A percentile compares a stretch with the other conserved stretches of the same genome.
Conservation (phyloP, 441 rosid genomes). For the Erodium texanum region DNA sequence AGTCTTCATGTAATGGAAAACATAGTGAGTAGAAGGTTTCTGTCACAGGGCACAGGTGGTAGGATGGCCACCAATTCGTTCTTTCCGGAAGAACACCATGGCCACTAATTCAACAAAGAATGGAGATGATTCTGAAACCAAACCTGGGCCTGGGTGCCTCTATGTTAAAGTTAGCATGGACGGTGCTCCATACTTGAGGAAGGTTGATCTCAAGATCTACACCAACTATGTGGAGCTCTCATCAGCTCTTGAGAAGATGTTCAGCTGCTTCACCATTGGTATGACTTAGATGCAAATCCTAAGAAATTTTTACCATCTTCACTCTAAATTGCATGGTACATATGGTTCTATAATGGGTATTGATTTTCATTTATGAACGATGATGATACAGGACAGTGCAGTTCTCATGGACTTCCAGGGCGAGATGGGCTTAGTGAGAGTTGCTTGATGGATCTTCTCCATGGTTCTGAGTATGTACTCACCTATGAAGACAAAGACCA, state of each 20-base stretch:
- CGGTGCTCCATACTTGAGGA: slow-evolving; percentile 56
- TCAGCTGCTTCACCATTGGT: slow-evolving; percentile 53
- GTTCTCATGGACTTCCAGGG: slow-evolving; percentile 18
- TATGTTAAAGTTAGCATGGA: no score
- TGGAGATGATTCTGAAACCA: slow-evolving; percentile 34
- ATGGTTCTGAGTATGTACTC: slow-evolving; percentile 43
- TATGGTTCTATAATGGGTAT: background rate
- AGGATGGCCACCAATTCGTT: slow-evolving; percentile 59
- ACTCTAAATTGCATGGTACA: background rate
- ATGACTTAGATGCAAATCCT: background rate
- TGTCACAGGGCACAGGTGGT: slow-evolving; percentile 46
- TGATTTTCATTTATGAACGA: slow-evolving; percentile 19
- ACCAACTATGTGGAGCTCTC: slow-evolving; percentile 39
- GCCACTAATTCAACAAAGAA: slow-evolving; percentile 34
- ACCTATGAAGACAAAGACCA: slow-evolving; percentile 47
- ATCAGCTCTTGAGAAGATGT: slow-evolving; percentile 48
- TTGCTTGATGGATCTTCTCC: slow-evolving; percentile 35
- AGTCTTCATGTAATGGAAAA: background rate
- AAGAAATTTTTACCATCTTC: background rate
- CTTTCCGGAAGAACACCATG: slow-evolving; percentile 49
- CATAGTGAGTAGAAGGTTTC: slow-evolving; percentile 10
- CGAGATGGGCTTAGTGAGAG: slow-evolving; percentile 30
- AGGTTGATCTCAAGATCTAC: slow-evolving; percentile 43
- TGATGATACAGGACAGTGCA: slow-evolving; percentile 41
- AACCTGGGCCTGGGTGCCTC: slow-evolving; percentile 30